Evolutionary conservation across 352 stramenopile species (phyloP), one percentile per base, ranked within the genome.

Genomic region (Elongisporangium prolatum): DNA sequence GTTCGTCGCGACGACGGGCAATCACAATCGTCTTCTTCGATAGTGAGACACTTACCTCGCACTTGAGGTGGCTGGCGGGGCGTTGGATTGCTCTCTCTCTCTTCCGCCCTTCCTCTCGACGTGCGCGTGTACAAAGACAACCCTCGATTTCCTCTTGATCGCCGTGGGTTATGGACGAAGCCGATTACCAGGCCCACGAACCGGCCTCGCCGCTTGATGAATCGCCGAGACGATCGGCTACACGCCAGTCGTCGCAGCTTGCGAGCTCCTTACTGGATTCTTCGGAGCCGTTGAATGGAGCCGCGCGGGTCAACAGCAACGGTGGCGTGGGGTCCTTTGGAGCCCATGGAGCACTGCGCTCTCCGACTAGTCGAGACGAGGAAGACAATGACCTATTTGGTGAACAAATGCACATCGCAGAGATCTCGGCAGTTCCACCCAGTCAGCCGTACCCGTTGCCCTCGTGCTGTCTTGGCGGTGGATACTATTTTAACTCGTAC

Each of bases 401-500:
- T 2, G 34, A 44, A 44, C 10, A 44, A 13, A 44, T 44, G 34
- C 34, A 44, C 34, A 44, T 44, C 34, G 17, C 34, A 16, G 34
- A 44, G 34, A 44, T 44, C 34, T 16, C 34, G 34, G 34, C 34
- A 4, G 34, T 44, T 17, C 34, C 67, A 4, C 80, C 61, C 8
- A 72, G 80, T 20, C 54, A 64, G 20, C 68, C 77, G 16, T 72
- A 69, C 34, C 48, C 62, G 40, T 62, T 89, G 25, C 77, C 82
- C 16, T 57, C 52, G 22, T 61, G 65, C 21, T 81, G 86, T 47
- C 67, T 89, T 20, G 69, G 71, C 13, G 18, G 69, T 2, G 76
- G 74, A 10, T 91, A 86, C 64, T 73, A 73, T 4, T 58, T 58
- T 38, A 94, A 94, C 63, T 91, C 85, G 72, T 94, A 90, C 64